A percentile compares a stretch with the other conserved stretches of the same genome.
phyloP scores from a whole-genome alignment of 1,284 basidiomycete genomes.

The Fistulinella staudtii region DNA sequence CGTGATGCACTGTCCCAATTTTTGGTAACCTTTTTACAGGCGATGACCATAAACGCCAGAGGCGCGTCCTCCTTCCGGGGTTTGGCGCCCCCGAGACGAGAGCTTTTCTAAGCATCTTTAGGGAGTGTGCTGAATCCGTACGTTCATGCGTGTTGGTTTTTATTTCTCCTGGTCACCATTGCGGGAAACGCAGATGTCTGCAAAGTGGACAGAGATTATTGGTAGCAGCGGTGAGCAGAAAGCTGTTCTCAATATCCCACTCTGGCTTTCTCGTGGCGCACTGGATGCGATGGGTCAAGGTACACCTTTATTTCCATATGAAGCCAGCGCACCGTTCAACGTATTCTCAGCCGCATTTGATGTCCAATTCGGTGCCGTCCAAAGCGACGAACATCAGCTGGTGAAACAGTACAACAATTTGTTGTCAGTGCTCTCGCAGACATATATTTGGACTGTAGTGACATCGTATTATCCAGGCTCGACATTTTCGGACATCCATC shows the following conservation, averaged over 20 bases:
- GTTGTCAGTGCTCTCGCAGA: slow-evolving; percentile 26
- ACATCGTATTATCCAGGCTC: slow-evolving; percentile 10
- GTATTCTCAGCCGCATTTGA: slow-evolving; percentile 39
- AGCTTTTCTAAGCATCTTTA: slow-evolving; percentile 37
- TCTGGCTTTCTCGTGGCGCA: slow-evolving; percentile 40
- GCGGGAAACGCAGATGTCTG: slow-evolving; percentile 39
- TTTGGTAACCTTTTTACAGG: slow-evolving; percentile 28
- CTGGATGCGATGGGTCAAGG: slow-evolving; percentile 47
- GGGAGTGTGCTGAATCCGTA: slow-evolving; percentile 22
- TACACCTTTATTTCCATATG: slow-evolving; percentile 15
- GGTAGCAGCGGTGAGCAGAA: slow-evolving; percentile 25
- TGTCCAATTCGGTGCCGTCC: slow-evolving; percentile 36
- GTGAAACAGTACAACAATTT: slow-evolving; percentile 32
- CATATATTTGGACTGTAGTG: neutral
- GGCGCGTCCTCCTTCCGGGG: slow-evolving; percentile 42
- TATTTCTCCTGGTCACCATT: neutral
- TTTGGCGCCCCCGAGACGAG: slow-evolving; percentile 40
- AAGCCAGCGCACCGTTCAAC: neutral
- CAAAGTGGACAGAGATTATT: slow-evolving; percentile 44
- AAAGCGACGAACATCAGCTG: slow-evolving; percentile 37
- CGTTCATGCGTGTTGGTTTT: slow-evolving; percentile 1
- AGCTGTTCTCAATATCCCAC: slow-evolving; percentile 39
- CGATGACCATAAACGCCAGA: slow-evolving; percentile 41
- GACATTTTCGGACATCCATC: slow-evolving; percentile 27
- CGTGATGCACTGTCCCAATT: neutral